Evolutionary conservation across 495 filamentous ascomycete species (phyloP), one percentile per base, ranked within the genome.

Genomic region (Cairneyella variabilis): DNA sequence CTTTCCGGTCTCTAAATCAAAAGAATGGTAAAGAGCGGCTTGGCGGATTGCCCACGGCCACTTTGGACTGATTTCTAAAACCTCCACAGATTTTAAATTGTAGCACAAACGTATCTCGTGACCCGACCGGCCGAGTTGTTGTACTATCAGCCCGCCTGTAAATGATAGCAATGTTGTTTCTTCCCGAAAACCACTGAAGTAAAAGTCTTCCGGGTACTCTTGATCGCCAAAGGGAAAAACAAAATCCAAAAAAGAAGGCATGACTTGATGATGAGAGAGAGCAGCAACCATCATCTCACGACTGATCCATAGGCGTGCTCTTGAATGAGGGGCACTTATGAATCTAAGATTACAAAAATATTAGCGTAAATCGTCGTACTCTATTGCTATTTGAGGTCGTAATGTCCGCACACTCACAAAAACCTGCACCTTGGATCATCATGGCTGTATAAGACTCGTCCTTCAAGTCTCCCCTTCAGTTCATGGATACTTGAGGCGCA

Each of bases 41-140:
- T 77, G 74, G 0, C 71, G 68, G 11, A 75, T 60, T 7, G 71
- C 69, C 74, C 74, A 76, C 34, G 67, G 70, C 51, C 67, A 64
- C 0, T 63, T 50, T 36, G 7, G 21, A 7, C 64, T 43, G 7
- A 51, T 27, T 17, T 53, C 41, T 3, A 64, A 64, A 38, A 27
- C 51, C 51, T 76, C 73, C 1, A 76, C 71, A 1, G 71, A 71
- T 51, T 70, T 67, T 20, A 77, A 53, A 46, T 68, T 76, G 52
- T 73, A 77, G 32, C 69, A 71, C 16, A 75, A 51, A 20, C 66
- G 66, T 20, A 74, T 40, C 16, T 70, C 62, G 9, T 57, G 56
- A 9, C 75, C 74, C 5, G 69, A 72, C 40, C 74, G 59, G 17
- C 66, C 70, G 2, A 75, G 59, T n/a, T 65, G 56, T 10, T 66